These are phyloP conservation scores for Geopyxis carbonaria DNA, from an alignment of 495 filamentous ascomycete genomes.

Conservation along the genomic window DNA sequence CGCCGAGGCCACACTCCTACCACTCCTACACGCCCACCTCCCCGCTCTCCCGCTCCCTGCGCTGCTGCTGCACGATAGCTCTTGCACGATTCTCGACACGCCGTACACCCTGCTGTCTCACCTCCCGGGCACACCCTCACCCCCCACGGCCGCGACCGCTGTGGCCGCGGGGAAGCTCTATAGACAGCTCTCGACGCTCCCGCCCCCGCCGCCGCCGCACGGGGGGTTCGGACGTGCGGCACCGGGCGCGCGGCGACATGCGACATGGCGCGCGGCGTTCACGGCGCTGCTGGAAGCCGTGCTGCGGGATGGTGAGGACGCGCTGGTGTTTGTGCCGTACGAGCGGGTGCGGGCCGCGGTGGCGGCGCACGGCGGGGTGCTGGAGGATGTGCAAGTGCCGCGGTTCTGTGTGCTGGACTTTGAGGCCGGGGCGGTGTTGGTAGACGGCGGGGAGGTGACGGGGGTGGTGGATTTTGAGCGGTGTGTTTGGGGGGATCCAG, in stretches of 20 bases:
- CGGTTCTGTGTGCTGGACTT: conserved; percentile 42
- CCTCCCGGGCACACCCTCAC: conserved; percentile 15
- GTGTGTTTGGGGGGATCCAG: conserved; percentile 18
- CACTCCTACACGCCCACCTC: conserved; percentile 4
- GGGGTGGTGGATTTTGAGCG: conserved; percentile 23
- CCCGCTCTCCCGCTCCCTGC: conserved; percentile 10
- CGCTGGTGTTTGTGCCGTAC: conserved; percentile 50
- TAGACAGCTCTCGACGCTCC: not conserved
- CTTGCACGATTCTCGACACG: conserved; percentile 12
- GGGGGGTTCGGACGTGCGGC: conserved; percentile 10
- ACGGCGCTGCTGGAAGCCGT: conserved; percentile 41
- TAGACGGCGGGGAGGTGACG: conserved; percentile 20
- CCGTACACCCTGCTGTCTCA: conserved; percentile 18
- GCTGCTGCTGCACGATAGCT: conserved; percentile 13
- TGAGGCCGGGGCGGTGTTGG: conserved; percentile 38
- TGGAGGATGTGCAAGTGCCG: conserved; percentile 41
- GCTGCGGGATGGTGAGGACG: conserved; percentile 54
- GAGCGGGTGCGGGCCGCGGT: conserved; percentile 40
- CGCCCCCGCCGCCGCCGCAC: not conserved
- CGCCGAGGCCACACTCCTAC: conserved; percentile 13
- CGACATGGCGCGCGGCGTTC: conserved; percentile 50
- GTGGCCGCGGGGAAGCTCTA: not conserved
- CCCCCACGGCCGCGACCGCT: not conserved
- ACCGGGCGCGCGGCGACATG: too few relatives aligned
- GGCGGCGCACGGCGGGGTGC: conserved; percentile 29